Evolutionary conservation across 2,329 filamentous ascomycete species (phyloP), one percentile per base, ranked within the genome.

Genomic region (Thermothelomyces thermophilus): DNA sequence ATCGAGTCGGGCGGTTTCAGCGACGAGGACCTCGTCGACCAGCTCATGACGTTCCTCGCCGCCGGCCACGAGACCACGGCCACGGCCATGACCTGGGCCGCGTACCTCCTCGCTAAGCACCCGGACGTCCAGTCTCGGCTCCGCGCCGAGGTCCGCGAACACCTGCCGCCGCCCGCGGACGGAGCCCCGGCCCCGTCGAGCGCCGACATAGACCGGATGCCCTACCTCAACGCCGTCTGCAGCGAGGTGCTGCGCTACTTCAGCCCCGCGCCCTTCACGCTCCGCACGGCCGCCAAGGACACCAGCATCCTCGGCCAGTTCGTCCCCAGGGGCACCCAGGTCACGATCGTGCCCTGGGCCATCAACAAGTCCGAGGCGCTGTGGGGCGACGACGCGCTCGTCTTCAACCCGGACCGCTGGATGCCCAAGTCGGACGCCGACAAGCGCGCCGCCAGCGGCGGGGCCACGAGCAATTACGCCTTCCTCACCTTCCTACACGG

Each of bases 1-100:
- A 72, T 95, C 41, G 78, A 84, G 63, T 88, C 82, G 34, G 86
- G 86, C 41, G 80, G 74, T 5, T 93, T 94, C 67, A 77, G 70
- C 11, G 87, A 93, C 55, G 85, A 89, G 42, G 82, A 88, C 53
- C 77, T 95, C n/a, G 79, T 89, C 31, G 86, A 93, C 64, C 89
- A 95, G 68, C 78, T 93, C 63, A 93, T 94, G 87, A 94, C 87
- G 0, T 93, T 94, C 70, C 77, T 94, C 5, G 85, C 84, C 1
- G 89, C 89, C 0, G 84, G 84, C 19, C 87, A 91, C 65, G 86
- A 91, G 68, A 91, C 87, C 1, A 90, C 86, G 0, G 81, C 87
- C 1, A 77, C 82, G 1, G 76, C 86, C 16, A 73, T 93, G 63
- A 85, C 83, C n/a, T 91, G 86, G 85, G 78, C 83, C 3, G 68